Evolutionary conservation across 441 rosid genomes (phyloP), one percentile per base, ranked within the genome.

Genomic region (Mallotus repandus): DNA sequence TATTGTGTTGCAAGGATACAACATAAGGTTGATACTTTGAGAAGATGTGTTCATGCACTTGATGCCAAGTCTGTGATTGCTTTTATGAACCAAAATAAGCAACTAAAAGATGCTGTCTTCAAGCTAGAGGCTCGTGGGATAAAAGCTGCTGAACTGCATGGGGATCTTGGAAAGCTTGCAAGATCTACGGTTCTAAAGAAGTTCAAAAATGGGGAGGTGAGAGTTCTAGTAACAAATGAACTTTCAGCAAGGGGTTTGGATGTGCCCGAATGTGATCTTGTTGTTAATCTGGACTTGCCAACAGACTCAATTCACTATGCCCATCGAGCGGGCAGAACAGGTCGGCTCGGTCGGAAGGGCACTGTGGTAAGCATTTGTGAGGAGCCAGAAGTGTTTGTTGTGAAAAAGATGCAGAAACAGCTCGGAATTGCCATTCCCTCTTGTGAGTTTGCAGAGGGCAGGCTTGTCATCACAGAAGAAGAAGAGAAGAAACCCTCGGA

Each of bases 211-310:
- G 98, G 98, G 19, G 89, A 89, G 69, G 71, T 91, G 73, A 85
- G 93, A 77, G 88, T 92, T 38, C 85, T 95, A 1, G 89, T 92
- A 69, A 92, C 98, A 0, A 92, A 95, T 71, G 98, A 92, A 86
- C 93, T 95, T 62, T 91, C 99, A 1, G 99, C 98, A 53, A 84
- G 99, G 81, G 99, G 96, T 49, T 84, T 91, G 65, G 99, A 91
- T 58, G 90, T 95, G 53, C 91, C 93, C 0, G 96, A 95, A 74
- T 91, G 99, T 69, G 99, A 92, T 75, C 89, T 92, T 18, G 98
- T 92, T 78, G 92, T 92, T 65, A 92, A 91, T 85, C 86, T 94
- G 54, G 97, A 85, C 63, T 82, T 91, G 73, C 97, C 96, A 18
- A 89, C 93, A 0, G 96, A 91, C 69, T 80, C 91, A 16, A 83